Evolutionary conservation across 805 yeast genomes (phyloP).

Genomic region (Metschnikowia cerradonensis): DNA sequence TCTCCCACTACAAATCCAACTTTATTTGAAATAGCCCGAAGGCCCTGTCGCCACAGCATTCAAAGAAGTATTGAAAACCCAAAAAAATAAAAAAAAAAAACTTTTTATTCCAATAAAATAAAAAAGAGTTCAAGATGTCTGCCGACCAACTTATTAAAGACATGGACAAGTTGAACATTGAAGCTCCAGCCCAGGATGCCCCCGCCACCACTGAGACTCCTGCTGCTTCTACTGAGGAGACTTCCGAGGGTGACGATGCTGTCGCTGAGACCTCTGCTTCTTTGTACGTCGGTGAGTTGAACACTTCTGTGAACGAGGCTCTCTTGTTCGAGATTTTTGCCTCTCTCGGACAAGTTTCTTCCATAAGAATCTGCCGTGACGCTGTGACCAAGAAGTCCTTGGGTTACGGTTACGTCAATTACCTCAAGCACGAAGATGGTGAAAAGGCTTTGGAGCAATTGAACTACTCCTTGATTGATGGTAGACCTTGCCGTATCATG

Average conservation of each 20-base stretch:
- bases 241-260: slow-evolving; percentile 27
- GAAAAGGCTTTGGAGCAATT: slow-evolving; percentile 91
- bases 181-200: slow-evolving; percentile 30
- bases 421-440: slow-evolving; percentile 83
- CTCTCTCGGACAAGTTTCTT: slow-evolving; percentile 89
- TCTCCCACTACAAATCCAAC: slow-evolving; percentile 14
- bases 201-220: slow-evolving; percentile 24
- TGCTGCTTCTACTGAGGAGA: slow-evolving; percentile 28
- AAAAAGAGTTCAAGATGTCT: slow-evolving; percentile 23
- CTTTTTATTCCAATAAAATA: slow-evolving; percentile 8
- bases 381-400: slow-evolving; percentile 94
- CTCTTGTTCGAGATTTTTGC: slow-evolving; percentile 91
- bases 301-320: slow-evolving; percentile 90
- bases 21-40: slow-evolving; percentile 1
- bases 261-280: slow-evolving; percentile 68
- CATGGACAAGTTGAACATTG: slow-evolving; percentile 45
- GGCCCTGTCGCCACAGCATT: slow-evolving; percentile 5
- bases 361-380: slow-evolving; percentile 98
- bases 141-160: slow-evolving; percentile 44
- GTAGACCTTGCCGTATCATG: slow-evolving; percentile 98
- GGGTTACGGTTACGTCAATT: slow-evolving; percentile 98
- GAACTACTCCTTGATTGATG: slow-evolving; percentile 91
- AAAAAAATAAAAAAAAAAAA: slow-evolving; percentile 13
- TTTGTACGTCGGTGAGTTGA: slow-evolving; percentile 95
- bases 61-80: slow-evolving; percentile 7